Evolutionary conservation across 2,329 filamentous ascomycete genomes (phyloP), one percentile per base, ranked within the genome.

Genomic region (Eutypella sp.): DNA sequence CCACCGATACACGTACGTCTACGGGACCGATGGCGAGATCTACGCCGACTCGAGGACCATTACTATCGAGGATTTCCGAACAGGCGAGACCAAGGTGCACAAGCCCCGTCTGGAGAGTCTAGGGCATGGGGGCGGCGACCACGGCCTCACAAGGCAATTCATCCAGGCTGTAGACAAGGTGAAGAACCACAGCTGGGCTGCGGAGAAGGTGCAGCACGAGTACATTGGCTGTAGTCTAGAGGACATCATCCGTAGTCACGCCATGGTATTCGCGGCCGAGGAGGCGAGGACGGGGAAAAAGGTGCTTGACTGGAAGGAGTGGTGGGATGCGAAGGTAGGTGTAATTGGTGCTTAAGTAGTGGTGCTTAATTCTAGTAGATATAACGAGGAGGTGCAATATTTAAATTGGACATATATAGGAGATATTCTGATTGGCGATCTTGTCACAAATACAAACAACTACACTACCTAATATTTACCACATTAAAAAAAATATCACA

Each of bases 251-350:
- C 76, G 86, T 41, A 95, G 89, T 59, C 93, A 97, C 68, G 91
- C 87, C 2, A 79, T 93, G 67, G 92, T 96, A 0, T 99, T 96
- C 71, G 91, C 89, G 20, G 93, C 92, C 0, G 93, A 97, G 67
- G 87, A 95, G 57, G 89, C 92, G 5, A 79, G 92, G 58, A 73
- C 71, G 41, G 74, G 76, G 42, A 81, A 78, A 59, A 82, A 77
- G 61, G 83, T 93, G 7, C 68, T 97, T 4, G 76, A 85, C 54
- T 96, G 88, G 83, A 68, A 69, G 37, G 66, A 75, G 40, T 96
- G 89, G 88, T 96, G 89, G 89, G 66, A 68, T 25, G 62, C 66
- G 47, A 72, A 81, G 52, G 72, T 84, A 23, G 69, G 49, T 16
- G 19, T 43, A 15, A 54, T 51, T 24, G 47, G n/a, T n/a, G 16